Percentiles rank a stretch among this genome's conserved stretches.
phyloP scores from a whole-genome alignment of 345 rosid species.

The Laguncularia racemosa region DNA sequence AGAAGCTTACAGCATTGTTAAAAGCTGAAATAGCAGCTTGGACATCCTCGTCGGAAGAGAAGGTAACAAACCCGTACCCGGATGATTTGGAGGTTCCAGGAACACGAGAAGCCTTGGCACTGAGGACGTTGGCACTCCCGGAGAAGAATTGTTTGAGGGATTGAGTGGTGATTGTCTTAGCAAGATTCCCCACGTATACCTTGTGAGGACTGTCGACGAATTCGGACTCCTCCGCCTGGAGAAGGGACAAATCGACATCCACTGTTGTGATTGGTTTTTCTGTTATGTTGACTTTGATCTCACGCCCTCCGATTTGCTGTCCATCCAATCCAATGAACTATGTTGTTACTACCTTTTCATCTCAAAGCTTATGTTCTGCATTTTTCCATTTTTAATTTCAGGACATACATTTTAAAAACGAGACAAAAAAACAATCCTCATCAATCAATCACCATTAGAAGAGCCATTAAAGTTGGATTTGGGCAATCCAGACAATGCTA shows the following conservation, averaged over 20 bases:
- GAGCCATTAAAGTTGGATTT: too few species aligned
- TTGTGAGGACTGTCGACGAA: slow-evolving; percentile 64
- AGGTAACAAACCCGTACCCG: slow-evolving; percentile 79
- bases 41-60: slow-evolving; percentile 74
- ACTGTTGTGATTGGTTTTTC: slow-evolving; percentile 54
- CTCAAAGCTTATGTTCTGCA: too few species aligned
- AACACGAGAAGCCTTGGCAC: slow-evolving; percentile 75
- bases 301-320: slow-evolving; percentile 74
- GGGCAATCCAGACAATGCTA: too few species aligned
- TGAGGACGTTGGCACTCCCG: slow-evolving; percentile 63
- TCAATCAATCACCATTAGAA: too few species aligned
- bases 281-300: slow-evolving; percentile 75
- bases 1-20: slow-evolving; percentile 64
- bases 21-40: slow-evolving; percentile 64
- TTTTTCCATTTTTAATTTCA: too few species aligned
- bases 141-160: slow-evolving; percentile 55
- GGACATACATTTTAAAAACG: too few species aligned
- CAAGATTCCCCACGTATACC: slow-evolving; percentile 84
- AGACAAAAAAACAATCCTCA: too few species aligned
- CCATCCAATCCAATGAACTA: not conserved
- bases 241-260: slow-evolving; percentile 43
- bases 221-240: slow-evolving; percentile 63
- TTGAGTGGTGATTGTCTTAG: slow-evolving; percentile 68
- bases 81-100: slow-evolving; percentile 84
- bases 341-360: too few species aligned